Evolutionary conservation across 116 monocot species (phyloP).

Genomic region (Cymodocea nodosa): DNA sequence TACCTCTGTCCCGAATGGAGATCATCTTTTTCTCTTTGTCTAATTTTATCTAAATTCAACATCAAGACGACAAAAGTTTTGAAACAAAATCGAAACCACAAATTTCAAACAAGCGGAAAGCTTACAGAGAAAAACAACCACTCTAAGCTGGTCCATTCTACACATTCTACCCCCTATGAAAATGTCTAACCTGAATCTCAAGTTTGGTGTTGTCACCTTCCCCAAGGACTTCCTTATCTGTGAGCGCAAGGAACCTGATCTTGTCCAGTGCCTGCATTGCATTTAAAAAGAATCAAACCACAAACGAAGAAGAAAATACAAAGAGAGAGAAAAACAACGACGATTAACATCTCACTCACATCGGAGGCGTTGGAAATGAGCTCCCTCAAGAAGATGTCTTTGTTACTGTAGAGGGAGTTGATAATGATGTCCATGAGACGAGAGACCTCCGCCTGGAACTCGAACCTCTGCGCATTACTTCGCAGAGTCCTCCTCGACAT

Average conservation of each 20-base stretch:
- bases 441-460: slow-evolving; percentile 97
- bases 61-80: slow-evolving; percentile 3
- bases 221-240: slow-evolving; percentile 81
- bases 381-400: slow-evolving; percentile 94
- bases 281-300: background rate
- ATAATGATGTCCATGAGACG: slow-evolving; percentile 94
- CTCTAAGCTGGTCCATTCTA: too few species aligned
- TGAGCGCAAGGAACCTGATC: slow-evolving; percentile 85
- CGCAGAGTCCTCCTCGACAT: slow-evolving; percentile 66
- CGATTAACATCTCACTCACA: slow-evolving; percentile 38
- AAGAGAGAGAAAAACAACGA: background rate
- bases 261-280: slow-evolving; percentile 75
- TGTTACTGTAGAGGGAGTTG: slow-evolving; percentile 98
- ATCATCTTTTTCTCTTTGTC: slow-evolving; percentile 88
- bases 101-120: background rate
- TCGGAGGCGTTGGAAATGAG: slow-evolving; percentile 98
- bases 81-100: too few species aligned
- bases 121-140: too few species aligned
- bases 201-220: slow-evolving; percentile 90
- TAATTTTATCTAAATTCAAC: slow-evolving; percentile 68
- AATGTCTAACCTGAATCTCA: slow-evolving; percentile 57
- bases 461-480: slow-evolving; percentile 72
- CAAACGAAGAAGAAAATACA: background rate
- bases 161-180: too few species aligned
- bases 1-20: slow-evolving; percentile 82